These are phyloP conservation scores for Chlamydomonas schloesseri DNA, from an alignment of 139 green algal genomes.

Conservation along the genomic window DNA sequence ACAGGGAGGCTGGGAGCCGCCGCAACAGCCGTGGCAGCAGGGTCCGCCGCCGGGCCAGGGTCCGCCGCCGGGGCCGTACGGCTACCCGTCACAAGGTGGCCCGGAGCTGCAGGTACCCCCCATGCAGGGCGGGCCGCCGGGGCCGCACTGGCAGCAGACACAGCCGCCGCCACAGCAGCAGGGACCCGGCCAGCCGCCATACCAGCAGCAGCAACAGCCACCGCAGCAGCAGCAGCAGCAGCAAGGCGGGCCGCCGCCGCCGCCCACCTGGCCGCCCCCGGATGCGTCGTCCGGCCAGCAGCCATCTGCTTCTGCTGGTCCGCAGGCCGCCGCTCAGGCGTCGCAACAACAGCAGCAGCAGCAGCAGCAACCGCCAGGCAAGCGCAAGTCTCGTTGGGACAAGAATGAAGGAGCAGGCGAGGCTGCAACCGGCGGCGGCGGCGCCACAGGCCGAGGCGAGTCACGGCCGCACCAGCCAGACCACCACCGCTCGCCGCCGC, in stretches of 20 bases:
- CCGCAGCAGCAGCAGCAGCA: not conserved
- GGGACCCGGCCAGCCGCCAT: not conserved
- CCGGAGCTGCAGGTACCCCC: not conserved
- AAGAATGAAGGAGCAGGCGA: too few relatives aligned
- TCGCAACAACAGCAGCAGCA: too few relatives aligned
- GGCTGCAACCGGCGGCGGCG: too few relatives aligned
- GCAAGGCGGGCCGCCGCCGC: too few relatives aligned
- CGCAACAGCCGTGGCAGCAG: not conserved
- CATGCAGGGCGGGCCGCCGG: not conserved
- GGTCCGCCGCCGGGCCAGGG: not conserved
- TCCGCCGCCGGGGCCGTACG: conserved; percentile 11
- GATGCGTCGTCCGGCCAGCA: too few relatives aligned
- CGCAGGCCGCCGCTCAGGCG: too few relatives aligned
- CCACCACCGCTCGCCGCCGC: too few relatives aligned
- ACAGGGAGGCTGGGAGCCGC: too few relatives aligned
- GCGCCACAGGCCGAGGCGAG: too few relatives aligned
- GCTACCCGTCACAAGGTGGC: not conserved
- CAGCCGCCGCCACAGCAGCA: not conserved
- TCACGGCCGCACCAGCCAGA: too few relatives aligned
- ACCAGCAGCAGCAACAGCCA: not conserved
- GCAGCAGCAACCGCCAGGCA: not conserved
- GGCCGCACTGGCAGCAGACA: not conserved
- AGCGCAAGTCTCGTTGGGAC: not conserved
- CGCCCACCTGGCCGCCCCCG: too few relatives aligned
- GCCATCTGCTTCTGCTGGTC: too few relatives aligned